Base-by-base conservation (phyloP, 108 stramenopile genomes). In the Fistulifera pelliculosa region DNA sequence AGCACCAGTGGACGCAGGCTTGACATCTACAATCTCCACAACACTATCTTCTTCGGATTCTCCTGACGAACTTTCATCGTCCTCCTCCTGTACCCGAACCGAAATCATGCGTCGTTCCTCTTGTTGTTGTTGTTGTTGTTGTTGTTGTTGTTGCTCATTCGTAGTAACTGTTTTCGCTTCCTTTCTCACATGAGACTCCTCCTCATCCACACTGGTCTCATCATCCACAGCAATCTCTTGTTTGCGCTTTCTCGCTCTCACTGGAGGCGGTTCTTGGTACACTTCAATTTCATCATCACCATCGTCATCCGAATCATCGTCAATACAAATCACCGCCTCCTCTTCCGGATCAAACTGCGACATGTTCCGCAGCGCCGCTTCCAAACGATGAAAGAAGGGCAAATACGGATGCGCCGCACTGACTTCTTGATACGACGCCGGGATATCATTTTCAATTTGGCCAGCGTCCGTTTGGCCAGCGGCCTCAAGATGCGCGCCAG, bases 351-450 rank as follows among this genome's bases (percentile, higher is more conserved):
- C 85, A 62, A 81, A 91, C n/a, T 69, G 75, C 0, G 83, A 71
- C 71, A 91, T 70, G 41, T 75, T 78, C 48, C 81, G 81, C 61
- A 87, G 57, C 41, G 82, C 86, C 4, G 68, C 60, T 54, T 91
- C 90, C 12, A 91, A 65, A 21, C 90, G 63, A 68, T 91, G 90
- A 59, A 87, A 91, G 58, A 91, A 91, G 13, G 90, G 90, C 21
- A 91, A 69, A 45, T 91, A 91, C 16, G 90, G 90, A 78, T 91
- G 90, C 0, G 90, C 90, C 21, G 81, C 60, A 47, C 81, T 83
- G 15, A 69, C 65, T 57, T 87, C 90, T 62, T 91, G 90, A 62
- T 91, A 91, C 15, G 90, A 86, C 27, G 71, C 52, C 2, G 90
- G 90, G n/a, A 91, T 79, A 49, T 85, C 90, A 25, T 69, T 61